Percentiles rank a stretch among this genome's conserved stretches.
phyloP scores from a whole-genome alignment of 371 early-diverging fungal species.

The Actinomucor elegans region DNA sequence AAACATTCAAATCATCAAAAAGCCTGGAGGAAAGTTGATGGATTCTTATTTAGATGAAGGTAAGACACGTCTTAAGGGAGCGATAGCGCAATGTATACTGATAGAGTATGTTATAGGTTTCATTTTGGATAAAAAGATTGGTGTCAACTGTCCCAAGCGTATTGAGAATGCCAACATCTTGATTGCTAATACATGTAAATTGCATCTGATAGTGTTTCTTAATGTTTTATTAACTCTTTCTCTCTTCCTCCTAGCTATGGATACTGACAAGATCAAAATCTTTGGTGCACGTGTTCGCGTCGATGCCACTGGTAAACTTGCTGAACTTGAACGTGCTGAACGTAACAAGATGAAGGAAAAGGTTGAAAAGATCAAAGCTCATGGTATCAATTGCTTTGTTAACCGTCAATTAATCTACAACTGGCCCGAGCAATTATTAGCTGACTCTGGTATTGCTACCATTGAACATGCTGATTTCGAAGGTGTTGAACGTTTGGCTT shows the following conservation, averaged over 20 bases:
- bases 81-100: not conserved
- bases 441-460: slow-evolving; percentile 92
- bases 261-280: slow-evolving; percentile 99
- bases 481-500: slow-evolving; percentile 97
- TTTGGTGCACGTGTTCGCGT: slow-evolving; percentile 99
- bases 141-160: slow-evolving; percentile 95
- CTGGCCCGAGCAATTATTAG: slow-evolving; percentile 99
- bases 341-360: slow-evolving; percentile 98
- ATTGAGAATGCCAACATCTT: slow-evolving; percentile 97
- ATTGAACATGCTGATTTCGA: slow-evolving; percentile 99
- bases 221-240: no score
- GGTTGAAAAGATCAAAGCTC: slow-evolving; percentile 97
- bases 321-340: slow-evolving; percentile 99
- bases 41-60: slow-evolving; percentile 98
- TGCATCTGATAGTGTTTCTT: no score
- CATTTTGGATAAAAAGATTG: slow-evolving; percentile 98
- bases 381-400: slow-evolving; percentile 98
- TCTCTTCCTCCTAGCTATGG: slow-evolving; percentile 77
- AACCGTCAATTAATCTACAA: slow-evolving; percentile 99
- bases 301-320: slow-evolving; percentile 95
- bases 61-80: slow-evolving; percentile 4
- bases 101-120: slow-evolving; percentile 58
- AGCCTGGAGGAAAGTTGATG: slow-evolving; percentile 93
- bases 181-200: slow-evolving; percentile 96
- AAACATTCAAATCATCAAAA: slow-evolving; percentile 99